Percentiles rank a stretch among this genome's conserved stretches.
Conservation (phyloP, 352 stramenopile species). For the Thalassiosira exigua region DNA sequence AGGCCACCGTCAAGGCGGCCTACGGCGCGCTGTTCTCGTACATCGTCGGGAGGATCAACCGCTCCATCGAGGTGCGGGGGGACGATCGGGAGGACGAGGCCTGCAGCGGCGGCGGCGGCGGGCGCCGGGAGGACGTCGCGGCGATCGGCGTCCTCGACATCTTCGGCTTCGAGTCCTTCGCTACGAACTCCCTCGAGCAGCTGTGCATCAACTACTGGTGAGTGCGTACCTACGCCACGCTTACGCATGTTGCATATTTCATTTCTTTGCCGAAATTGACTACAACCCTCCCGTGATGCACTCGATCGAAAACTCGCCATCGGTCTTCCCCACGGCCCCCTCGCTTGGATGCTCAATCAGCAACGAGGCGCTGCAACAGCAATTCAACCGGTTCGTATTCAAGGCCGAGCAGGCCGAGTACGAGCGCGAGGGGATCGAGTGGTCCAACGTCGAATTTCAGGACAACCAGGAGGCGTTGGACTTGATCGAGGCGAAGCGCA, state of each 20-base stretch:
- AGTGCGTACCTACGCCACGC: conserved; percentile 90
- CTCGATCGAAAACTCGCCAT: no score
- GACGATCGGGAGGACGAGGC: not conserved
- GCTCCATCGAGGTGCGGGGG: conserved; percentile 71
- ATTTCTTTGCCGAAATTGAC: not conserved
- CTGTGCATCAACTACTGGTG: conserved; percentile 77
- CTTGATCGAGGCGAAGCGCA: conserved; percentile 87
- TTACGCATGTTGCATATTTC: conserved; percentile 89
- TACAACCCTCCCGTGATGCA: not conserved
- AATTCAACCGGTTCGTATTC: conserved; percentile 90
- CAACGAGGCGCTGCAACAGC: conserved; percentile 93
- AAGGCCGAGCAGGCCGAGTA: conserved; percentile 89
- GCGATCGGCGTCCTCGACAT: conserved; percentile 91
- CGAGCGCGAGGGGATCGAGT: conserved; percentile 89
- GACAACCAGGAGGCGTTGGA: conserved; percentile 90
- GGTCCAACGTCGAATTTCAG: conserved; percentile 93
- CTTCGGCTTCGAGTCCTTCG: conserved; percentile 98
- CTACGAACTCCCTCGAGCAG: conserved; percentile 96
- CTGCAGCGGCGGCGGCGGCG: no score
- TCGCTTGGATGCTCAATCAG: conserved; percentile 92
- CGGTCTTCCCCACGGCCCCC: no score
- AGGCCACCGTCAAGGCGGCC: conserved; percentile 93
- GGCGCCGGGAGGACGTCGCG: not conserved
- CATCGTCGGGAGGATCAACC: conserved; percentile 94
- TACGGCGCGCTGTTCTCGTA: conserved; percentile 96